Evolutionary conservation across 495 filamentous ascomycete genomes (phyloP).

Genomic region (Lasiosphaeria miniovina): DNA sequence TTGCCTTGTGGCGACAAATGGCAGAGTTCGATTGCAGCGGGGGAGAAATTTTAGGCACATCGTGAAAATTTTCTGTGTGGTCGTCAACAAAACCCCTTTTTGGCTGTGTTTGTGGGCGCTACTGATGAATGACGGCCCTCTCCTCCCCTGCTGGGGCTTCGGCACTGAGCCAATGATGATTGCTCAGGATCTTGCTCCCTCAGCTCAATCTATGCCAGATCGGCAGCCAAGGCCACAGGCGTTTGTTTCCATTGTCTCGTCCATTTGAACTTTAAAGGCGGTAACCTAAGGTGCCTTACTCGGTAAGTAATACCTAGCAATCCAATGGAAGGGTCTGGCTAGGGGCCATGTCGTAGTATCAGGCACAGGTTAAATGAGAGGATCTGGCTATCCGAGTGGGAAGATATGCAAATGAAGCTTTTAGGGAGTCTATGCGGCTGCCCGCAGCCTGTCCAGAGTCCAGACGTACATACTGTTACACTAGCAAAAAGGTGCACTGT

Average conservation of each 20-base stretch:
- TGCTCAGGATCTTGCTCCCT: neutral
- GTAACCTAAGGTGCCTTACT: too few species aligned
- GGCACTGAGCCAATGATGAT: neutral
- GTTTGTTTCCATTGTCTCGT: neutral
- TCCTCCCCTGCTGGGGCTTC: neutral
- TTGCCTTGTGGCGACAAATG: too few species aligned
- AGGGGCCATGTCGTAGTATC: neutral
- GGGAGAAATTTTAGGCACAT: neutral
- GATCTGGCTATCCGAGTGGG: neutral
- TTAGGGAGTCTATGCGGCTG: neutral
- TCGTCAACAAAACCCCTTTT: neutral
- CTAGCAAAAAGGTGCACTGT: neutral
- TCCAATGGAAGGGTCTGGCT: neutral
- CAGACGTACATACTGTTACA: too few species aligned
- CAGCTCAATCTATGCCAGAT: neutral
- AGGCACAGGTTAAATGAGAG: neutral
- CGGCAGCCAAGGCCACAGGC: neutral
- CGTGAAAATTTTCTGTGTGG: neutral
- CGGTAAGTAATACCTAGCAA: neutral
- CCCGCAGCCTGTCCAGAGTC: too few species aligned
- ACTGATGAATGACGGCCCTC: neutral
- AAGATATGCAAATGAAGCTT: constrained; percentile 2
- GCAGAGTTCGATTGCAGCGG: neutral
- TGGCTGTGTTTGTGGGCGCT: neutral
- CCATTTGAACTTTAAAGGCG: neutral